Base-by-base conservation (phyloP, 2,329 filamentous ascomycete species). In the Coniochaeta ligniaria region DNA sequence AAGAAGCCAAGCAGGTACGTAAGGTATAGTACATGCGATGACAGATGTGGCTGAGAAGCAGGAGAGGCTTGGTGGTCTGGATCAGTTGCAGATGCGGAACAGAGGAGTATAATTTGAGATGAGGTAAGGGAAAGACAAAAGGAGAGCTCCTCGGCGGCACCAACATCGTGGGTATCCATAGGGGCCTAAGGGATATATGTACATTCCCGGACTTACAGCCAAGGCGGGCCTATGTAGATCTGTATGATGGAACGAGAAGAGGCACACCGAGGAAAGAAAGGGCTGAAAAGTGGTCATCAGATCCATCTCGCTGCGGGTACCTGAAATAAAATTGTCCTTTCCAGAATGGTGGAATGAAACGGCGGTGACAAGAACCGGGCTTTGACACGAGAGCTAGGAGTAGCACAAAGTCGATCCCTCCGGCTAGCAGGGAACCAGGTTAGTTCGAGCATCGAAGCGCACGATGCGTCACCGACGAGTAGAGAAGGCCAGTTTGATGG, bases 331-430 rank as follows among this genome's bases (percentile, higher is more conserved):
- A 66, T 64, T 60, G 59, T 64, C 43, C 43, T 47, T 63, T 60
- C 57, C 20, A 57, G 54, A 61, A 64, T 58, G 63, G 54, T 36
- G 61, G 58, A 60, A 62, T 63, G 64, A 69, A 69, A 69, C 66
- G 64, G 67, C 67, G 67, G 67, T 69, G 66, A 68, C 66, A 65
- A 63, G 62, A 62, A 63, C 60, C 62, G 22, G 60, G 60, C 60
- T 59, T 59, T 60, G 62, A 62, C 60, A 60, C 41, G 60, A 31
- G 14, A 52, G 52, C 60, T 52, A 59, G 50, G 60, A 63, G 55
- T 54, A 60, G 26, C 62, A 63, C 59, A 36, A 60, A 66, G 66
- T 60, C 63, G 64, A 67, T 68, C 66, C 63, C 63, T 60, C 63
- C 57, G 59, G 31, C 47, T 52, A 52, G 61, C 62, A 63, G 50